These are phyloP conservation scores for Aspergillus sp. DNA, from an alignment of 2,329 filamentous ascomycete species.

Conservation along the genomic window DNA sequence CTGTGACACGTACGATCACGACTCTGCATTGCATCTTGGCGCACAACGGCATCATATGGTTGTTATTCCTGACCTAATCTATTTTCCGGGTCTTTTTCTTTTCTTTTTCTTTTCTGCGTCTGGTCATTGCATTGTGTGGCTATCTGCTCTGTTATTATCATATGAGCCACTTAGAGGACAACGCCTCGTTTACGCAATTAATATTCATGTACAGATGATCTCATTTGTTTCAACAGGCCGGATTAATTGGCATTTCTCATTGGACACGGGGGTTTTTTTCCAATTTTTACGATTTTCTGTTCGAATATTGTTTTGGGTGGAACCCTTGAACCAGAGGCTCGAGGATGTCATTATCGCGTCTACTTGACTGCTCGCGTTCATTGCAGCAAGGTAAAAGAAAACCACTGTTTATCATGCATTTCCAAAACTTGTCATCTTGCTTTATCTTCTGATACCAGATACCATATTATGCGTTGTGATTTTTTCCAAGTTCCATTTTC, in stretches of 20 bases:
- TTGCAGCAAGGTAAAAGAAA: slow-evolving; percentile 16
- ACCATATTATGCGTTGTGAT: slow-evolving; percentile 23
- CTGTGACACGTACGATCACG: slow-evolving; percentile 38
- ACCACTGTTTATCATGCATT: slow-evolving; percentile 13
- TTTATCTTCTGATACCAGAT: slow-evolving; percentile 29
- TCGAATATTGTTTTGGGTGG: slow-evolving; percentile 10
- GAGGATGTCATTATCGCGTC: slow-evolving; percentile 18
- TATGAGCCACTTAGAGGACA: slow-evolving; percentile 18
- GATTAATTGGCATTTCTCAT: slow-evolving; percentile 17
- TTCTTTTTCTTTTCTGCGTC: slow-evolving; percentile 23
- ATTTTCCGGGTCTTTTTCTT: slow-evolving; percentile 17
- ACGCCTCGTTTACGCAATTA: slow-evolving; percentile 23
- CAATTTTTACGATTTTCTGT: slow-evolving; percentile 11
- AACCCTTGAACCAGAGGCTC: slow-evolving; percentile 10
- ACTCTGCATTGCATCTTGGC: slow-evolving; percentile 42
- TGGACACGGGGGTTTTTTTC: slow-evolving; percentile 16
- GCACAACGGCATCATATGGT: slow-evolving; percentile 29
- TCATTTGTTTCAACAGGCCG: slow-evolving; percentile 16
- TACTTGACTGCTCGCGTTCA: slow-evolving; percentile 10
- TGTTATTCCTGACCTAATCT: slow-evolving; percentile 23
- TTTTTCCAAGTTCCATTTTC: slow-evolving; percentile 4
- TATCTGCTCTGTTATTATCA: slow-evolving; percentile 26
- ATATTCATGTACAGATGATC: slow-evolving; percentile 36
- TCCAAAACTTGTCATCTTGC: slow-evolving; percentile 3
- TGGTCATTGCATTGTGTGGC: slow-evolving; percentile 31